Evolutionary conservation across 2,329 filamentous ascomycete genomes (phyloP).

Genomic region (Colletotrichum sp.): DNA sequence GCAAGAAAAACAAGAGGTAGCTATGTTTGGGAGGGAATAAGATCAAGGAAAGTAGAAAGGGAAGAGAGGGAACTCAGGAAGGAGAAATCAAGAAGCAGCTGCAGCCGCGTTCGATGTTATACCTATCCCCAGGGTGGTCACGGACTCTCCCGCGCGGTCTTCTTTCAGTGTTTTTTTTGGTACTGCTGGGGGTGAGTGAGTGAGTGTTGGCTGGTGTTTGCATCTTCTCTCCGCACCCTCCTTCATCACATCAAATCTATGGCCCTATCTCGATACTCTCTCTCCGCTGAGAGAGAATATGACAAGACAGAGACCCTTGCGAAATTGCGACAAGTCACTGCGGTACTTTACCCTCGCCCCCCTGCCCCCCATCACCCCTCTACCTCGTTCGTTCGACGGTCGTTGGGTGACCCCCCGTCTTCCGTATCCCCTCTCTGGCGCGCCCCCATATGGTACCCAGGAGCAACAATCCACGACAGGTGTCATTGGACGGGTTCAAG

Average conservation of each 20-base stretch:
- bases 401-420: not conserved
- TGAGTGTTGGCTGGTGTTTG: not conserved
- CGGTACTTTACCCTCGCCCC: not conserved
- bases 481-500: constrained; percentile 2
- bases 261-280: not conserved
- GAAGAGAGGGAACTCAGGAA: not conserved
- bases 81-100: not conserved
- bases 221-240: not conserved
- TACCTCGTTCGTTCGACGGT: not conserved
- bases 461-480: constrained; percentile 2
- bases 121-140: not conserved
- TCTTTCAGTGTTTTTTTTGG: not conserved
- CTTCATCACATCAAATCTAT: not conserved
- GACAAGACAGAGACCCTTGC: not conserved
- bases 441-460: not conserved
- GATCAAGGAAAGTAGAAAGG: not conserved
- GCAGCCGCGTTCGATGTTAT: constrained; percentile 15
- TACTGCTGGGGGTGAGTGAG: not conserved
- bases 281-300: not conserved
- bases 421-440: not conserved
- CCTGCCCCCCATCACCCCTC: not conserved
- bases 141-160: not conserved
- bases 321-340: constrained; percentile 1
- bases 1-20: not conserved
- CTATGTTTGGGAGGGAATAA: not conserved